Percentiles rank a stretch among this genome's conserved stretches.
Evolutionary conservation across 192 early-diverging fungal genomes (phyloP).

Genomic region (Mortierella alpina): DNA sequence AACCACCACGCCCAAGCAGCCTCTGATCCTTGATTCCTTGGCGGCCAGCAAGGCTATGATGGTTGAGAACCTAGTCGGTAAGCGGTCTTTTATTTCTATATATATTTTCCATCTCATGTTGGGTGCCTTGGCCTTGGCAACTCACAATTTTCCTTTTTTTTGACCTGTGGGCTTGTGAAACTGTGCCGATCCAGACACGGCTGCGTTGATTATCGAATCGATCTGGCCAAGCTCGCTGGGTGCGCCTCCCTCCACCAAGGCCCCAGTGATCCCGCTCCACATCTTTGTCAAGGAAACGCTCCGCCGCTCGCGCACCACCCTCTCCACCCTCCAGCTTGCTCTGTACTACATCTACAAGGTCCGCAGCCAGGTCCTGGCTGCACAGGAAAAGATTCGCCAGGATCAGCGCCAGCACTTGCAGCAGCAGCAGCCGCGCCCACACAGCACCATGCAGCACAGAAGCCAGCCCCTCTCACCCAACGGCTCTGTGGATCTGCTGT

Average conservation of each 20-base stretch:
- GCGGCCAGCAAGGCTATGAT: conserved; percentile 38
- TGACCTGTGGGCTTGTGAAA: neutral
- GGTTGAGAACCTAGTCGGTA: conserved; percentile 52
- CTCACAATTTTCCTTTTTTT: neutral
- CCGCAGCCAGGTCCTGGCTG: conserved; percentile 57
- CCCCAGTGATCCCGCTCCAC: conserved; percentile 62
- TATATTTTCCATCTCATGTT: neutral
- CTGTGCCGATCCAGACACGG: conserved; percentile 58
- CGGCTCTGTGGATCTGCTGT: conserved; percentile 25
- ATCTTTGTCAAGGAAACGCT: conserved; percentile 76
- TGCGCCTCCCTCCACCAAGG: conserved; percentile 48
- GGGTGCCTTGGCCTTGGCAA: no score
- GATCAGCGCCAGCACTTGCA: conserved; percentile 37
- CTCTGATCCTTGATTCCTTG: conserved; percentile 38
- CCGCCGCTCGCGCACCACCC: conserved; percentile 74
- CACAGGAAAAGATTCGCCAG: conserved; percentile 50
- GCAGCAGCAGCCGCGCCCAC: conserved; percentile 25
- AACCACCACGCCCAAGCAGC: conserved; percentile 35
- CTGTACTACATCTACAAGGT: conserved; percentile 76
- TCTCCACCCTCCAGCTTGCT: conserved; percentile 77
- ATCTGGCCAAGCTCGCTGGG: conserved; percentile 57
- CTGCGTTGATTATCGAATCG: conserved; percentile 74
- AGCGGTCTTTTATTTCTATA: conserved; percentile 1
- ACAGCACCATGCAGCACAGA: conserved; percentile 7
- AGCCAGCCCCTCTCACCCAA: conserved; percentile 31